Base-by-base conservation (phyloP, 2,329 filamentous ascomycete genomes). In the Fusarium algeriense region DNA sequence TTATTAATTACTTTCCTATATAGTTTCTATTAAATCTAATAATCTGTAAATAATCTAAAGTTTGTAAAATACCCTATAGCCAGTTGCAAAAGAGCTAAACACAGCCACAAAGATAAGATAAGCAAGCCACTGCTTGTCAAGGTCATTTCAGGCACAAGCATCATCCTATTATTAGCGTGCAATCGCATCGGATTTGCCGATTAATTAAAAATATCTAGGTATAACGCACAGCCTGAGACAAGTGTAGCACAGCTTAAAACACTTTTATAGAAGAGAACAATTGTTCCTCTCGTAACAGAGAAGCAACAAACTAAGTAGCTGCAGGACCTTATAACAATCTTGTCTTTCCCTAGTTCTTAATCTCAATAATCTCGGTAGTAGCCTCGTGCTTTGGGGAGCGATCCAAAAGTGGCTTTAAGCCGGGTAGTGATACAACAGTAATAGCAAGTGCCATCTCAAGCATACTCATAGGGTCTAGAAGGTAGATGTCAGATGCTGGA, bases 391-490 rank as follows among this genome's bases (percentile, higher is more conserved):
- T 55, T 1, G 48, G 37, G 8, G 67, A 43, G 26, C 67, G 67
- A 20, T 50, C 38, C 2, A 74, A 30, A 12, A 74, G 67, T 9
- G 72, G 61, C 49, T 71, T 75, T 40, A 74, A 13, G 7, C 72
- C 72, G n/a, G 72, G 72, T 17, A 74, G 64, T 5, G 72, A 35
- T 8, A 74, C 72, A 38, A 74, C 72, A 12, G 55, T 69, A 12
- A 67, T 70, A 3, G 72, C 72, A 1, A 74, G 64, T 0, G 72
- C 41, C 38, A 74, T 67, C 32, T 74, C 72, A 6, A 74, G 26
- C 70, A 74, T 74, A 7, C 72, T 74, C 3, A 74, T 68, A 17
- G 72, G 72, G n/a, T 74, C 72, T 74, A 10, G 0, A 6, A 6
- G 6, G 1, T 1, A 12, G 19, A 32, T 2, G 28, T 72, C 9